A percentile compares a stretch with the other conserved stretches of the same genome.
Conservation (phyloP, 2,329 filamentous ascomycete genomes). For the Colletotrichum chlorophyti region DNA sequence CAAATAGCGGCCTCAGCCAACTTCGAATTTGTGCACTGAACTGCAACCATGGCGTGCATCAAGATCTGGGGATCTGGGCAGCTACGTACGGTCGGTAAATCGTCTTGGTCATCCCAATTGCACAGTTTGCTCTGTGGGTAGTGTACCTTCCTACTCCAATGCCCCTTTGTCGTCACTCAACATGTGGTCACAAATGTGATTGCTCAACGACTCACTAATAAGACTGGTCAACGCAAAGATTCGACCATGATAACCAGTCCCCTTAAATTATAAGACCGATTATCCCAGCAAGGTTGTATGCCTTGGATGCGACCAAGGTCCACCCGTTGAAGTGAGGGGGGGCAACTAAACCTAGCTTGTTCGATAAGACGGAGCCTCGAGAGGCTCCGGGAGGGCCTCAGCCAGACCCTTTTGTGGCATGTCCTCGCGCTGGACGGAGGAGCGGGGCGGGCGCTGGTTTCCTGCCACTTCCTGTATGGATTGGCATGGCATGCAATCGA, state of each 20-base stretch:
- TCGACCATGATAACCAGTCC: neutral
- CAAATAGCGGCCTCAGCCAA: conserved; percentile 3
- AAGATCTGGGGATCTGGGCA: conserved; percentile 15
- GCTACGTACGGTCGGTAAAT: neutral
- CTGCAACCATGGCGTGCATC: conserved; percentile 27
- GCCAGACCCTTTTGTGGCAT: conserved; percentile 17
- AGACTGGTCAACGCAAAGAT: neutral
- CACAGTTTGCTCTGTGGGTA: no score
- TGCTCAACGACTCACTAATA: neutral
- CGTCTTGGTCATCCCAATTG: no score
- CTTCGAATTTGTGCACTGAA: neutral
- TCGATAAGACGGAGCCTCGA: conserved; percentile 10
- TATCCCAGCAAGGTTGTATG: neutral
- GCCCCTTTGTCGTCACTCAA: neutral
- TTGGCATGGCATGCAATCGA: conserved; percentile 8
- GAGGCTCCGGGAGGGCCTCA: conserved; percentile 26
- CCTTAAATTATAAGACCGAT: neutral
- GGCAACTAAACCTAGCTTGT: neutral
- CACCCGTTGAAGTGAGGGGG: neutral
- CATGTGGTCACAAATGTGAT: neutral
- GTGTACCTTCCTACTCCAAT: no score
- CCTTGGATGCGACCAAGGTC: neutral
- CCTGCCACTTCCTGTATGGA: neutral
- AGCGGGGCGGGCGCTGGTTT: neutral
- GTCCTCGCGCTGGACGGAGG: conserved; percentile 20